Evolutionary conservation across 2,329 filamentous ascomycete genomes (phyloP).

Genomic region (Botryosphaeria dothidea): DNA sequence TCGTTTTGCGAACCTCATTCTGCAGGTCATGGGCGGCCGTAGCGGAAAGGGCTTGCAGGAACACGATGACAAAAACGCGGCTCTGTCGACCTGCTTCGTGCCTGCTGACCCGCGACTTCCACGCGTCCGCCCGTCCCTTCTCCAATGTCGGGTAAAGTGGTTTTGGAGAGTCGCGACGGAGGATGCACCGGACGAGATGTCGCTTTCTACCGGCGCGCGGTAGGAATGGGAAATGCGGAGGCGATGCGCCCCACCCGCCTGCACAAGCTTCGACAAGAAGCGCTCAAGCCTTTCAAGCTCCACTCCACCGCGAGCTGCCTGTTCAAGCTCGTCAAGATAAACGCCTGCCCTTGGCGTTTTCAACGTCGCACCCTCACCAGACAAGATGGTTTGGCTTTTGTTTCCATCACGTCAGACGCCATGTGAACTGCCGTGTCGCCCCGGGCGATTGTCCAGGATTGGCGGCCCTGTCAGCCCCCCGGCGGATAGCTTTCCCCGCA

Average conservation of each 20-base stretch:
- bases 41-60: not conserved
- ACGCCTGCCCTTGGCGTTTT: not conserved
- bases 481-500: not conserved
- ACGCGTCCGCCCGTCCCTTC: not conserved
- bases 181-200: no score
- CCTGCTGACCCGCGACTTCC: not conserved
- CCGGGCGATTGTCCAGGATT: not conserved
- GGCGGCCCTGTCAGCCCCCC: not conserved
- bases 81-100: not conserved
- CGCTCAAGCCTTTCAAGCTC: constrained; percentile 3
- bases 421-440: not conserved
- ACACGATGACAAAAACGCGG: not conserved
- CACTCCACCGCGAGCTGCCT: not conserved
- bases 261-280: constrained; percentile 11
- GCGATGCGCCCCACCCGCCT: not conserved
- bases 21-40: not conserved
- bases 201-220: not conserved
- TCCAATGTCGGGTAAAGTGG: not conserved
- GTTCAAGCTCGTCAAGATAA: not conserved
- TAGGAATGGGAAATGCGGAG: not conserved
- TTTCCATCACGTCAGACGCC: not conserved
- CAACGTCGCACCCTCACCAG: no score
- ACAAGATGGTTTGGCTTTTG: no score
- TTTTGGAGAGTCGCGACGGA: no score
- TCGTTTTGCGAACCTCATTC: not conserved